A percentile compares a stretch with the other conserved stretches of the same genome.
These are phyloP conservation scores for Teratosphaeria epicoccoides DNA, from an alignment of 2,329 filamentous ascomycete species.

Conservation along the genomic window DNA sequence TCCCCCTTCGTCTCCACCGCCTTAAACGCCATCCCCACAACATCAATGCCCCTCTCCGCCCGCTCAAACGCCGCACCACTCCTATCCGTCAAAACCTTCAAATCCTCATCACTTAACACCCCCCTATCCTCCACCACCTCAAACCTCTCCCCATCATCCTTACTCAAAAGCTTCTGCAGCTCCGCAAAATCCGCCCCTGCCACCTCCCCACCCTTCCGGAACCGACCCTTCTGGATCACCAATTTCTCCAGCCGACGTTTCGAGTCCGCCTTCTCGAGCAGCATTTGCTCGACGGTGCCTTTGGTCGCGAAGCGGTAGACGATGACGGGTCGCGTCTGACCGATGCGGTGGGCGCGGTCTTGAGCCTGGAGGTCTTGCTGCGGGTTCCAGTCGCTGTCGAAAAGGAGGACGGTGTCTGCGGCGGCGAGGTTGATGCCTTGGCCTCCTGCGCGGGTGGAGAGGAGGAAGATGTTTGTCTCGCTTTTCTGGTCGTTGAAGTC, in stretches of 20 bases:
- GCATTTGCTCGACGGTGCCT: conserved; percentile 79
- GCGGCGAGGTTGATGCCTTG: conserved; percentile 90
- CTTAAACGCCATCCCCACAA: conserved; percentile 45
- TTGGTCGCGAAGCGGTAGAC: conserved; percentile 91
- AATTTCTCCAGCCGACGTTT: conserved; percentile 89
- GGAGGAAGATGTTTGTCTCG: conserved; percentile 59
- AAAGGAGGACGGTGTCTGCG: conserved; percentile 86
- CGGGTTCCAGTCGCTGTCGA: conserved; percentile 87
- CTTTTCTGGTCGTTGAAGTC: conserved; percentile 36
- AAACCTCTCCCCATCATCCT: conserved; percentile 58
- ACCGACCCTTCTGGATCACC: conserved; percentile 87
- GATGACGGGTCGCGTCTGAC: conserved; percentile 82
- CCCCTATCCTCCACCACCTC: conserved; percentile 49
- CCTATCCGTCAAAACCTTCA: conserved; percentile 70
- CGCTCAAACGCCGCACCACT: conserved; percentile 55
- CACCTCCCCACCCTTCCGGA: conserved; percentile 48
- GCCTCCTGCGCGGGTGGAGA: conserved; percentile 84
- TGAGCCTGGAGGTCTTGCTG: conserved; percentile 96
- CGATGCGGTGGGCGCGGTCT: conserved; percentile 88
- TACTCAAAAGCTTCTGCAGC: conserved; percentile 34
- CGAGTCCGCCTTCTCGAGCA: conserved; percentile 78
- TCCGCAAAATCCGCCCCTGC: conserved; percentile 37
- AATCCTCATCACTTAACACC: conserved; percentile 63
- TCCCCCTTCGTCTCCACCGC: conserved; percentile 63
- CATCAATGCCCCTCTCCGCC: conserved; percentile 69